phyloP scores from a whole-genome alignment of 1,139 yeast genomes.

The Eremothecium gossypii region DNA sequence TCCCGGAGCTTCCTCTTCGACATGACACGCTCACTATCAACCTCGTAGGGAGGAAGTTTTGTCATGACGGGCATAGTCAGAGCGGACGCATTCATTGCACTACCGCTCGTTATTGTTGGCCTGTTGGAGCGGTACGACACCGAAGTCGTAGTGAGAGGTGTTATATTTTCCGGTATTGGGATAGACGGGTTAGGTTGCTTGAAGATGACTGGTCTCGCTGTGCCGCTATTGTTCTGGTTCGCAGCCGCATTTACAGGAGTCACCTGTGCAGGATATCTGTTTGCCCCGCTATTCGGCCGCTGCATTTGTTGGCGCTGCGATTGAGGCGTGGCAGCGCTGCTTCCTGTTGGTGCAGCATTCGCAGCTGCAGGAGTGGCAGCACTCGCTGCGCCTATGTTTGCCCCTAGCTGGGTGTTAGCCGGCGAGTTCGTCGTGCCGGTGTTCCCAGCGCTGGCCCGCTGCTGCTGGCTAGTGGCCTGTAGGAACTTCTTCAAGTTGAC shows the following conservation, averaged over 20 bases:
- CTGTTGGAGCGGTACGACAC: slow-evolving; percentile 55
- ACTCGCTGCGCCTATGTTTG: slow-evolving; percentile 7
- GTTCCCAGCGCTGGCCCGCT: slow-evolving; percentile 16
- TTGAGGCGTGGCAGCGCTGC: slow-evolving; percentile 13
- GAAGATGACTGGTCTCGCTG: slow-evolving; percentile 38
- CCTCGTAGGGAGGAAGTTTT: slow-evolving; percentile 72
- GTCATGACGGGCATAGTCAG: slow-evolving; percentile 68
- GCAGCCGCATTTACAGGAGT: slow-evolving; percentile 38
- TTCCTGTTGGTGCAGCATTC: slow-evolving; percentile 9
- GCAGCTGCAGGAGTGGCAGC: slow-evolving; percentile 8
- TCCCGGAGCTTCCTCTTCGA: slow-evolving; percentile 85
- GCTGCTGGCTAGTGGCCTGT: slow-evolving; percentile 25
- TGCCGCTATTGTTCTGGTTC: slow-evolving; percentile 22
- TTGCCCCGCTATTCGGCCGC: slow-evolving; percentile 3
- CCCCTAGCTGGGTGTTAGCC: slow-evolving; percentile 3
- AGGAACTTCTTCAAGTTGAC: slow-evolving; percentile 26
- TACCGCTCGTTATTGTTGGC: slow-evolving; percentile 83
- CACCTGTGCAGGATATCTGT: slow-evolving; percentile 26
- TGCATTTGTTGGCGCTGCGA: slow-evolving; percentile 11
- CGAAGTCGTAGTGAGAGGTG: slow-evolving; percentile 56
- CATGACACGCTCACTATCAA: slow-evolving; percentile 74
- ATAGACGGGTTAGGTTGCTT: slow-evolving; percentile 63
- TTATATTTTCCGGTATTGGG: slow-evolving; percentile 61
- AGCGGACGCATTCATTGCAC: slow-evolving; percentile 57
- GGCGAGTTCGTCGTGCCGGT: slow-evolving; percentile 5